phyloP scores from a whole-genome alignment of 2,329 filamentous ascomycete genomes.

The Ophiocordyceps camponoti-saundersi region DNA sequence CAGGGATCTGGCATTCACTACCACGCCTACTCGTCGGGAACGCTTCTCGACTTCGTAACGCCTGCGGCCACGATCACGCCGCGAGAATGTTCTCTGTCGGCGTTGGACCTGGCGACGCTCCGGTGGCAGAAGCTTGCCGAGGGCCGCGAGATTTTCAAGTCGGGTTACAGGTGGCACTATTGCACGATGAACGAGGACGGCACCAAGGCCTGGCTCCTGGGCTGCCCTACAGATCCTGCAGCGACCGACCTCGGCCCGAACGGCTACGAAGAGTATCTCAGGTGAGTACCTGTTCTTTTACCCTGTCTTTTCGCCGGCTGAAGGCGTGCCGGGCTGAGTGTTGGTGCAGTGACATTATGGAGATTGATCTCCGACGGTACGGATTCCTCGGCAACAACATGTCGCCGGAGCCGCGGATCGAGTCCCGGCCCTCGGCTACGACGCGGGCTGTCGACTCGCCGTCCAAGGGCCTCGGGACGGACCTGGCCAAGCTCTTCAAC shows the following conservation, averaged over 20 bases:
- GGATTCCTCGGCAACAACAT: constrained; percentile 74
- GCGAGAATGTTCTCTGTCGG: constrained; percentile 78
- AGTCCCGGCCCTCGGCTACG: constrained; percentile 31
- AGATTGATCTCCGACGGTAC: constrained; percentile 81
- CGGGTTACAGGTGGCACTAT: constrained; percentile 94
- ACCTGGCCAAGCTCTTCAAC: constrained; percentile 78
- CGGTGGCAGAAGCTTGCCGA: constrained; percentile 93
- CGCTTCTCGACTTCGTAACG: constrained; percentile 84
- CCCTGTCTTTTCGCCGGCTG: background rate
- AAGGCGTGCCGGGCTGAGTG: background rate
- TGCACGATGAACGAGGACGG: constrained; percentile 91
- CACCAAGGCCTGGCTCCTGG: constrained; percentile 93
- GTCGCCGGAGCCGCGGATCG: constrained; percentile 32
- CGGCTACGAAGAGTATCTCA: constrained; percentile 77
- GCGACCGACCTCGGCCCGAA: constrained; percentile 49
- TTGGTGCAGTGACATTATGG: constrained; percentile 57
- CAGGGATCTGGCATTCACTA: constrained; percentile 89
- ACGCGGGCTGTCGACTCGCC: constrained; percentile 31
- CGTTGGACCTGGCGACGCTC: constrained; percentile 69
- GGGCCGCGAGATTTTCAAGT: constrained; percentile 80
- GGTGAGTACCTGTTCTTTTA: constrained; percentile 10
- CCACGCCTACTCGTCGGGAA: constrained; percentile 85
- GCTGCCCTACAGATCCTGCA: constrained; percentile 61
- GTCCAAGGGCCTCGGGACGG: constrained; percentile 59
- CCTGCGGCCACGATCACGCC: constrained; percentile 75